A percentile compares a stretch with the other conserved stretches of the same genome.
These are phyloP conservation scores for Mortierella sp. DNA, from an alignment of 371 early-diverging fungal species.

Conservation along the genomic window DNA sequence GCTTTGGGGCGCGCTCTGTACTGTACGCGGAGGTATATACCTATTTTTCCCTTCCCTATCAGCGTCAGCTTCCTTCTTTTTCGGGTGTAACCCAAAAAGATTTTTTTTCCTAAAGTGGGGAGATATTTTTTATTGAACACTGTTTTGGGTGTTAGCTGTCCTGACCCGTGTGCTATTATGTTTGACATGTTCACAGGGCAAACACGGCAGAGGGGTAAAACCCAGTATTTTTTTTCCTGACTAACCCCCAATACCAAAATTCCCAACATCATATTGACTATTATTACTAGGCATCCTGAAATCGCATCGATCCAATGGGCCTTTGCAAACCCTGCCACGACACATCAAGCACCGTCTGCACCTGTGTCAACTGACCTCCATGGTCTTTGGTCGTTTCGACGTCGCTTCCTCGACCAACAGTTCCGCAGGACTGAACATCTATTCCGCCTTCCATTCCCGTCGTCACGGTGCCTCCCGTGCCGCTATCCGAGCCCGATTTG, in stretches of 20 bases:
- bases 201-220: background rate
- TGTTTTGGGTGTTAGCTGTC: background rate
- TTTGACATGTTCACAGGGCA: background rate
- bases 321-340: conserved; percentile 58
- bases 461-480: conserved; percentile 50
- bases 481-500: conserved; percentile 33
- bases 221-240: background rate
- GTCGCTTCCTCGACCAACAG: conserved; percentile 57
- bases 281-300: conserved; percentile 63
- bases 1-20: background rate
- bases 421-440: conserved; percentile 47
- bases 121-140: background rate
- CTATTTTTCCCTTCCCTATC: background rate
- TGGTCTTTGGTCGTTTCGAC: conserved; percentile 73
- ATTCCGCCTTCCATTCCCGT: conserved; percentile 50
- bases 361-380: conserved; percentile 69
- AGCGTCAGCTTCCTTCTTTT: background rate
- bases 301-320: conserved; percentile 60
- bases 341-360: conserved; percentile 67
- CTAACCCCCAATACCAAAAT: no score
- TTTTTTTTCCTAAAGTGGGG: background rate
- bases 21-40: no score
- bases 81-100: conserved; percentile 22
- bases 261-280: no score
- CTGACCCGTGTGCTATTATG: background rate